Conservation (phyloP, 202 grass and related monocot genomes). For the Zizania palustris region DNA sequence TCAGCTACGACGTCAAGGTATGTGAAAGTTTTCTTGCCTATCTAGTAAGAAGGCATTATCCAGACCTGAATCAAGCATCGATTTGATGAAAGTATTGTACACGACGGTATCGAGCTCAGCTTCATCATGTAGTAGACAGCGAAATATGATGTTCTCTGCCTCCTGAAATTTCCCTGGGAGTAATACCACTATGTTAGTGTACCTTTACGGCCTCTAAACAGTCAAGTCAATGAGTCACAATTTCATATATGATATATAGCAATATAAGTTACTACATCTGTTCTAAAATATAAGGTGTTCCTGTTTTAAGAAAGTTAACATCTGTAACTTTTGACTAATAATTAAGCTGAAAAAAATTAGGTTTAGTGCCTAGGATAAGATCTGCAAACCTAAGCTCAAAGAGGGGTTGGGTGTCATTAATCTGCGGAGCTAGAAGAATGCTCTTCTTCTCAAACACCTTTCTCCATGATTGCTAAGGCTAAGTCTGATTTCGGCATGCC, state of each 20-base stretch:
- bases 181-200: constrained; percentile 23
- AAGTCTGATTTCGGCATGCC: too few species aligned
- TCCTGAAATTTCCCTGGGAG: constrained; percentile 67
- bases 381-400: too few species aligned
- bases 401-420: too few species aligned
- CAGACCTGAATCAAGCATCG: constrained; percentile 84
- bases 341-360: too few species aligned
- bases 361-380: too few species aligned
- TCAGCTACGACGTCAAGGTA: constrained; percentile 20
- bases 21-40: constrained; percentile 17
- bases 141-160: constrained; percentile 70
- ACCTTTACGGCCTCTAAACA: neutral
- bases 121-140: constrained; percentile 60
- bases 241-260: constrained; percentile 21
- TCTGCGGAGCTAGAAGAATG: too few species aligned
- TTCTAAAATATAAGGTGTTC: too few species aligned
- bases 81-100: constrained; percentile 92
- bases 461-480: too few species aligned
- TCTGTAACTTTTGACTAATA: too few species aligned
- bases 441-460: too few species aligned
- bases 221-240: neutral
- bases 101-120: constrained; percentile 73
- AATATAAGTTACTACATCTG: neutral
- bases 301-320: too few species aligned
- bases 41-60: constrained; percentile 26